phyloP scores from a whole-genome alignment of 352 stramenopile genomes.

The Thraustochytrium sp. region DNA sequence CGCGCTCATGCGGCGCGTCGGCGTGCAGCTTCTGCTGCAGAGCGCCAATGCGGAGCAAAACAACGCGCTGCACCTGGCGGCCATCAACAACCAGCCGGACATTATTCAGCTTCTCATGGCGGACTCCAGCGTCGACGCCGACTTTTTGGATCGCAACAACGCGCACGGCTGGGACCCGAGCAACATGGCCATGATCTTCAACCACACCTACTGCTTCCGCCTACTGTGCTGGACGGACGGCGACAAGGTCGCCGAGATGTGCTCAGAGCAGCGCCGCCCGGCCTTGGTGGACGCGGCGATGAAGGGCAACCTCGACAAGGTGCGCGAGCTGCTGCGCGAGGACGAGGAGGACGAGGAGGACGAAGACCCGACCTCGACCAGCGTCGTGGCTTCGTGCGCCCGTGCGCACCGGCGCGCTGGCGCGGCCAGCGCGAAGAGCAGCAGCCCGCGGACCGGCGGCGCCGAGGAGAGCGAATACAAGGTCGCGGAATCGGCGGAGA shows the following conservation, averaged over 20 bases:
- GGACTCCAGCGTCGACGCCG: background rate
- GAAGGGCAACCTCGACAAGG: background rate
- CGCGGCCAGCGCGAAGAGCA: too few species aligned
- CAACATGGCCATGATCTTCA: slow-evolving; percentile 42
- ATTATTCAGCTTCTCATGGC: slow-evolving; percentile 36
- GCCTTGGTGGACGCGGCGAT: slow-evolving; percentile 19
- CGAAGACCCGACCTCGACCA: too few species aligned
- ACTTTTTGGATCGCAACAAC: slow-evolving; percentile 34
- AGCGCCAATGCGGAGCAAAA: background rate
- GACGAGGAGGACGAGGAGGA: background rate
- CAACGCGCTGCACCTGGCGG: slow-evolving; percentile 21
- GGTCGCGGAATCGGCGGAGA: background rate
- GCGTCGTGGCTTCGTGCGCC: too few species aligned
- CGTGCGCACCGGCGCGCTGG: too few species aligned
- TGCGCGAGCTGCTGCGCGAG: background rate
- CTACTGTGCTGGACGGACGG: slow-evolving; percentile 25
- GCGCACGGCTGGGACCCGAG: slow-evolving; percentile 11
- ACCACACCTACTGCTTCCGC: slow-evolving; percentile 36
- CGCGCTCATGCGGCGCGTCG: background rate
- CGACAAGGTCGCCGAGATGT: slow-evolving; percentile 2
- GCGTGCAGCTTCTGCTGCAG: background rate
- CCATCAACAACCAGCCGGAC: slow-evolving; percentile 26
- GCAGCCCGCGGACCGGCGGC: background rate
- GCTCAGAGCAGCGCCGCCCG: background rate
- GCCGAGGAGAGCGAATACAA: background rate